A percentile compares a stretch with the other conserved stretches of the same genome.
Conservation (phyloP, 345 rosid genomes). For the Anacardium occidentale region DNA sequence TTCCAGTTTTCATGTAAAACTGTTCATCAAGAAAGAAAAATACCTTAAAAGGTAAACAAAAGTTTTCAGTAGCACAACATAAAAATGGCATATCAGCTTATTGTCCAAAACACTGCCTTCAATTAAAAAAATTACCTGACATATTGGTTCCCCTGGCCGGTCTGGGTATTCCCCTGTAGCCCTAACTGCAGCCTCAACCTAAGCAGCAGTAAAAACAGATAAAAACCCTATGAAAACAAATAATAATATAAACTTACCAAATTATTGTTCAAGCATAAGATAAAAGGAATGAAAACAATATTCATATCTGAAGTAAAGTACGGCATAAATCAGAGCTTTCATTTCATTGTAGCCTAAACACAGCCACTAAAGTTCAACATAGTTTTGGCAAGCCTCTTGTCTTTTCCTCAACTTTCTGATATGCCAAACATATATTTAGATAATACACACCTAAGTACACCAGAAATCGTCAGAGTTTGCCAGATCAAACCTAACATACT, state of each 20-base stretch:
- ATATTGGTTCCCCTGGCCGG: slow-evolving; percentile 75
- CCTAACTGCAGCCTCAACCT: slow-evolving; percentile 77
- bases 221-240: slow-evolving; percentile 13
- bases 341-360: background rate
- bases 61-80: background rate
- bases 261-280: background rate
- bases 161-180: slow-evolving; percentile 87
- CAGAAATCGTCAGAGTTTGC: background rate
- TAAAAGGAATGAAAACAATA: background rate
- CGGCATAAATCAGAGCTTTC: too few species aligned
- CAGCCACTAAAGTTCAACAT: background rate
- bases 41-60: background rate
- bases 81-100: background rate
- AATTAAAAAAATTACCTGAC: slow-evolving; percentile 55
- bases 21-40: slow-evolving; percentile 36
- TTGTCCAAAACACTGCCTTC: background rate
- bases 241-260: background rate
- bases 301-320: background rate
- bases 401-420: background rate
- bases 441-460: background rate
- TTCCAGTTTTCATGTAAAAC: slow-evolving; percentile 84
- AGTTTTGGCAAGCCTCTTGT: background rate
- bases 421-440: slow-evolving; percentile 1
- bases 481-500: slow-evolving; percentile 15
- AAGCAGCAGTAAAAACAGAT: slow-evolving; percentile 14